A percentile compares a stretch with the other conserved stretches of the same genome.
These are phyloP conservation scores for Penicillium psychrosexuale DNA, from an alignment of 2,329 filamentous ascomycete species.

Conservation along the genomic window DNA sequence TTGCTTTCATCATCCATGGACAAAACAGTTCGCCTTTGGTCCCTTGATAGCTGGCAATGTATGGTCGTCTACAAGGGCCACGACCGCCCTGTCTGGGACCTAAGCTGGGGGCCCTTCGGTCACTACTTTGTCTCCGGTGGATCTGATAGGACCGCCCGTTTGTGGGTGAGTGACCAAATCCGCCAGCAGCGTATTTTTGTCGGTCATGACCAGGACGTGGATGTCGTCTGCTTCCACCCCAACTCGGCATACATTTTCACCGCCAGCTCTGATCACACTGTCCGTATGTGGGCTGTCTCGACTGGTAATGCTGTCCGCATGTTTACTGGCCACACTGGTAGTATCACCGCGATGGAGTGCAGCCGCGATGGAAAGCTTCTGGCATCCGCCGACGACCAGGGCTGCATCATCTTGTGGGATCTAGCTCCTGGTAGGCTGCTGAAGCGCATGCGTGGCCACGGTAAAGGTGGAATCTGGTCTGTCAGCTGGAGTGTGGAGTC, in stretches of 20 bases:
- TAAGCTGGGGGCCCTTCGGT: slow-evolving; percentile 86
- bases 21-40: slow-evolving; percentile 87
- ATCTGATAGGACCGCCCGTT: slow-evolving; percentile 82
- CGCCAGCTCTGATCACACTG: slow-evolving; percentile 85
- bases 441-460: slow-evolving; percentile 92
- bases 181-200: slow-evolving; percentile 83
- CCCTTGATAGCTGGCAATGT: slow-evolving; percentile 84
- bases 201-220: slow-evolving; percentile 91
- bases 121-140: slow-evolving; percentile 91
- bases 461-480: slow-evolving; percentile 89
- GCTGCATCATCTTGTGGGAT: slow-evolving; percentile 93
- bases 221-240: slow-evolving; percentile 86
- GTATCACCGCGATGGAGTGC: slow-evolving; percentile 79
- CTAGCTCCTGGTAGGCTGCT: slow-evolving; percentile 78
- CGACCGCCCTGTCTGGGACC: slow-evolving; percentile 81
- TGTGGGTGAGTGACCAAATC: slow-evolving; percentile 92
- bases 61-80: slow-evolving; percentile 93
- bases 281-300: slow-evolving; percentile 95
- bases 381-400: slow-evolving; percentile 84
- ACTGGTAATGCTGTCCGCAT: slow-evolving; percentile 84
- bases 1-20: slow-evolving; percentile 86
- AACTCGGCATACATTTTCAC: slow-evolving; percentile 94
- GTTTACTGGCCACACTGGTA: slow-evolving; percentile 86
- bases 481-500: slow-evolving; percentile 92
- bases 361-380: slow-evolving; percentile 83